Evolutionary conservation across 495 filamentous ascomycete genomes (phyloP), one percentile per base, ranked within the genome.

Genomic region (Bacidia gigantensis): DNA sequence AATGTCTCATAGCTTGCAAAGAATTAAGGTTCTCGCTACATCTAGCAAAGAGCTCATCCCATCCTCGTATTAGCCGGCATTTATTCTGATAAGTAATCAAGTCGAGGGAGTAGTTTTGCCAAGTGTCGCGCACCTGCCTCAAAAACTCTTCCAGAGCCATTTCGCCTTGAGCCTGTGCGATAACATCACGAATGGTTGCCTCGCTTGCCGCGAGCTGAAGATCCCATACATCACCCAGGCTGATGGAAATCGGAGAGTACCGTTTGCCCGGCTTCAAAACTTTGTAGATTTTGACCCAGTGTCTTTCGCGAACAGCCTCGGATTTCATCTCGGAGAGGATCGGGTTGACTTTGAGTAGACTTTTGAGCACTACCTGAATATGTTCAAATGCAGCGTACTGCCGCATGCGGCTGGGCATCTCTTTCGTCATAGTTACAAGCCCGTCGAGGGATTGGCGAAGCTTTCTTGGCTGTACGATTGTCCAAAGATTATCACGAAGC

Each of bases 301-400:
- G 92, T 45, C 92, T 74, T 62, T 99, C 92, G 51, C 88, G 82
- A 48, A 99, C 86, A 7, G 92, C 92, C 63, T 99, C 92, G 0
- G 93, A 96, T 59, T 96, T 95, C 74, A 99, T 76, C 52, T 99
- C 92, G 2, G 81, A 73, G 3, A 99, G 72, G 22, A 97, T 71
- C 14, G 81, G 72, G 60, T 96, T 99, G 56, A 89, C 85, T 65
- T 95, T 96, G 58, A 95, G 72, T 21, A 89, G 72, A 58, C 86
- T 78, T 9, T 87, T 84, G n/a, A 97, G 76, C 23, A 90, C 82
- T 53, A 80, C 85, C 60, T 99, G 92, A 26, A 97, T 86, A 60
- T 99, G 89, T 65, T 97, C 92, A 64, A 99, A 99, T 11, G 92
- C 93, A 56, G 92, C 92, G 65, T 99, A 99, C 60, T 99, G 92